phyloP scores from a whole-genome alignment of 257 asterid species.

The Solanum habrochaites region DNA sequence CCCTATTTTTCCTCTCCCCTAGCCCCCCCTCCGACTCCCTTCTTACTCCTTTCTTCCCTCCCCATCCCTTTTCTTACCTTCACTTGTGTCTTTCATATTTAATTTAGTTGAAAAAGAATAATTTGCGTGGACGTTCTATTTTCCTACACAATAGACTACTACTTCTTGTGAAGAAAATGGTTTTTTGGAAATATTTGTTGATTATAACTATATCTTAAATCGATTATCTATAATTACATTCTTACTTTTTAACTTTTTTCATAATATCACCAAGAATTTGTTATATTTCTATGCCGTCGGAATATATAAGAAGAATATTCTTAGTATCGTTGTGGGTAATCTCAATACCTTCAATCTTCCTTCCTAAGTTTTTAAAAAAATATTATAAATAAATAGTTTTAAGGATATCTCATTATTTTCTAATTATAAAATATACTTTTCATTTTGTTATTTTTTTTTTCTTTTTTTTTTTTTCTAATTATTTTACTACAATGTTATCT shows the following conservation, averaged over 20 bases:
- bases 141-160: neutral
- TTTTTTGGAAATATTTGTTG: neutral
- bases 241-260: too few relatives aligned
- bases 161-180: neutral
- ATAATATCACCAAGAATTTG: too few relatives aligned
- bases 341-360: too few relatives aligned
- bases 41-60: too few relatives aligned
- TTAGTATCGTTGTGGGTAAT: too few relatives aligned
- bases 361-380: neutral
- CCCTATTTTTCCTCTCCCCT: too few relatives aligned
- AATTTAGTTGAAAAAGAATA: neutral
- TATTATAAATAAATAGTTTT: neutral
- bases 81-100: neutral
- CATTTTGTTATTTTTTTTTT: neutral
- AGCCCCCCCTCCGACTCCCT: too few relatives aligned
- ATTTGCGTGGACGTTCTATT: neutral
- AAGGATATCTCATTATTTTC: too few relatives aligned
- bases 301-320: too few relatives aligned
- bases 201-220: neutral
- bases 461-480: neutral
- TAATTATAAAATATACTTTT: neutral
- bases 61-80: too few relatives aligned
- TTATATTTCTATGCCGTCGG: too few relatives aligned
- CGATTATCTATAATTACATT: neutral
- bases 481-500: neutral